Percentiles rank a stretch among this genome's conserved stretches.
phyloP scores from a whole-genome alignment of 495 filamentous ascomycete species.

The Cenococcum geophilum region DNA sequence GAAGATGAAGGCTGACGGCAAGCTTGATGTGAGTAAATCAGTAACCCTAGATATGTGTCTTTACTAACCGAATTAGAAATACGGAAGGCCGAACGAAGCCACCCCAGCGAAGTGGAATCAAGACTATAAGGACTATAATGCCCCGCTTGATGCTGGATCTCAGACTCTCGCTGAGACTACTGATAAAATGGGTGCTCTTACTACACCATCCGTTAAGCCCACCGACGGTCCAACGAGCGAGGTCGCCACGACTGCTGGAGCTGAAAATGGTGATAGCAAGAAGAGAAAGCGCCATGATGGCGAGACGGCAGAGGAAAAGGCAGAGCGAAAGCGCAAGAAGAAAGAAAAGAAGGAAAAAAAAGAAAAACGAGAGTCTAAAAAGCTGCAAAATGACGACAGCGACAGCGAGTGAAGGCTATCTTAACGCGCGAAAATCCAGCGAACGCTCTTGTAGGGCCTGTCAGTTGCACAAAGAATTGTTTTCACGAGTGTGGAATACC shows the following conservation, averaged over 20 bases:
- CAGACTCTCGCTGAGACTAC: conserved; percentile 42
- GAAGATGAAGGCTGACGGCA: conserved; percentile 96
- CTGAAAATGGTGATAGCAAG: conserved; percentile 21
- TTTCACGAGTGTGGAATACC: background rate
- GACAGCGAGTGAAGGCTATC: conserved; percentile 28
- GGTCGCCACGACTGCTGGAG: background rate
- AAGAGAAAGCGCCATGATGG: conserved; percentile 39
- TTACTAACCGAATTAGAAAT: conserved; percentile 54
- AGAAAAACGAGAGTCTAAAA: conserved; percentile 33
- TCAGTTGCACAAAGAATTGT: background rate
- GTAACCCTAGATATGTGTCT: conserved; percentile 30
- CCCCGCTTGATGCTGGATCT: conserved; percentile 27
- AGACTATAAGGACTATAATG: conserved; percentile 82
- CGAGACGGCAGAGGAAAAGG: conserved; percentile 33
- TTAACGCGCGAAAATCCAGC: no score
- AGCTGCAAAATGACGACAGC: conserved; percentile 27
- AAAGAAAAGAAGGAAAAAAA: conserved; percentile 32
- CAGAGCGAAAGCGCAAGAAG: conserved; percentile 39
- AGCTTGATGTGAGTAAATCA: conserved; percentile 66
- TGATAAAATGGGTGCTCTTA: conserved; percentile 39
- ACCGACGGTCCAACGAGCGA: conserved; percentile 12
- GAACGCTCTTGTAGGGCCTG: no score
- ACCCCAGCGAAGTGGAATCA: conserved; percentile 88
- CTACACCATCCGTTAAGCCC: conserved; percentile 36
- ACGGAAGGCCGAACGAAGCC: conserved; percentile 79